Conservation (phyloP, 2,329 filamentous ascomycete genomes). For the Trichoderma arundinaceum region DNA sequence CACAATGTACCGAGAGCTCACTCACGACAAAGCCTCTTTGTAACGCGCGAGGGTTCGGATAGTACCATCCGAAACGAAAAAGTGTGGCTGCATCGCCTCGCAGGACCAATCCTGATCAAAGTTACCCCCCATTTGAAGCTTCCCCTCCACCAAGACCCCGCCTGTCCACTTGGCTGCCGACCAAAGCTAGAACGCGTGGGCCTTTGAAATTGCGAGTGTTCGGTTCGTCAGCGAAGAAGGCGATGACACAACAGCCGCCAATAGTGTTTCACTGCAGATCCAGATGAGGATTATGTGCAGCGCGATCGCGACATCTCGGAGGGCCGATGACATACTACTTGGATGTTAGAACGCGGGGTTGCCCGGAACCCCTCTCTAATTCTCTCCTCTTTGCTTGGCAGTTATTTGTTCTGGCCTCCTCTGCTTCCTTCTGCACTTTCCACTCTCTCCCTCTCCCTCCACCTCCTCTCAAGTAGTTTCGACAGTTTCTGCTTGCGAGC, state of each 20-base stretch:
- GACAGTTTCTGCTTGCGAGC: background rate
- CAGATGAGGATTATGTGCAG: slow-evolving; percentile 15
- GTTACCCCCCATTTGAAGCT: slow-evolving; percentile 12
- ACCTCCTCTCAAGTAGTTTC: background rate
- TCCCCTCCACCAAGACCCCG: slow-evolving; percentile 18
- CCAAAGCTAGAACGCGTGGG: slow-evolving; percentile 16
- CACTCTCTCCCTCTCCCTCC: background rate
- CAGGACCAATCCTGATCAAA: slow-evolving; percentile 6
- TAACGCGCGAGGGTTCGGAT: slow-evolving; percentile 7
- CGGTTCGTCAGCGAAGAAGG: slow-evolving; percentile 13
- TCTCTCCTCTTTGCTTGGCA: background rate
- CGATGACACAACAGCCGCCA: slow-evolving; percentile 24
- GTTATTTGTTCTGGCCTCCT: background rate
- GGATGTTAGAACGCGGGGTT: slow-evolving; percentile 19
- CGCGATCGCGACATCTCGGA: slow-evolving; percentile 22
- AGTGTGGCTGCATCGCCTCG: slow-evolving; percentile 2
- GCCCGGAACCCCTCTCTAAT: slow-evolving; percentile 4
- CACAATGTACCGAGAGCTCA: slow-evolving; percentile 10
- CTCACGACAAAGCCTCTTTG: background rate
- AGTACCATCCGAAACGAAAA: background rate
- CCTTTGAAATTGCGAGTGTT: slow-evolving; percentile 23
- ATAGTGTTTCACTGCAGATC: slow-evolving; percentile 24
- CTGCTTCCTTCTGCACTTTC: background rate
- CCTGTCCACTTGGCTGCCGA: slow-evolving; percentile 16
- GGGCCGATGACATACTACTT: background rate